phyloP scores from a whole-genome alignment of 1,284 basidiomycete genomes.

The Ganoderma lucidum region DNA sequence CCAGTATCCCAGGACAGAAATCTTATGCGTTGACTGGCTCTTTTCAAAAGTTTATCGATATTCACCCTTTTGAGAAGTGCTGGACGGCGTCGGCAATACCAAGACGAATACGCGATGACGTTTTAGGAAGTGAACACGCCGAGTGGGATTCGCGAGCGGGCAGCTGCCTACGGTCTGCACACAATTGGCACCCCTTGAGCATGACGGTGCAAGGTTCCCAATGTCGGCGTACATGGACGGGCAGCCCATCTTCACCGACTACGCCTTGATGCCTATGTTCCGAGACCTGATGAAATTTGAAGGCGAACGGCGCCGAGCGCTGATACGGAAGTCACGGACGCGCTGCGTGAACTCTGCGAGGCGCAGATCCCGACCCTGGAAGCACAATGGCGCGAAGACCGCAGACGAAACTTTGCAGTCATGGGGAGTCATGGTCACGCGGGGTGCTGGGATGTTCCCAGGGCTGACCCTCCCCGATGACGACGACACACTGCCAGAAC shows the following conservation, averaged over 20 bases:
- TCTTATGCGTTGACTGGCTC: no score
- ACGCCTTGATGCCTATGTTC: constrained; percentile 2
- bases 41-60: no score
- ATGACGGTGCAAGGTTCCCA: background rate
- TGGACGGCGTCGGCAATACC: no score
- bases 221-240: constrained; percentile 8
- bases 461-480: background rate
- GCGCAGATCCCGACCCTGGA: background rate
- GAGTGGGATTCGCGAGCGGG: no score
- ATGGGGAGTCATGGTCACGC: no score
- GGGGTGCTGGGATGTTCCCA: background rate
- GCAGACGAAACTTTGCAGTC: constrained; percentile 5
- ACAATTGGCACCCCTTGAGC: background rate
- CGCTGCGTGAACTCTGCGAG: background rate
- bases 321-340: background rate
- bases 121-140: no score
- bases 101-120: no score
- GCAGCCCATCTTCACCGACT: constrained; percentile 6
- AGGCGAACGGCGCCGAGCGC: no score
- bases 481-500: background rate
- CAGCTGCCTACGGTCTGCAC: no score
- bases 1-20: no score
- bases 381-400: constrained; percentile 6
- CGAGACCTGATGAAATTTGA: background rate
- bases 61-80: no score